Percentiles rank a stretch among this genome's conserved stretches.
phyloP scores from a whole-genome alignment of 495 filamentous ascomycete species.

The Talaromyces liani region DNA sequence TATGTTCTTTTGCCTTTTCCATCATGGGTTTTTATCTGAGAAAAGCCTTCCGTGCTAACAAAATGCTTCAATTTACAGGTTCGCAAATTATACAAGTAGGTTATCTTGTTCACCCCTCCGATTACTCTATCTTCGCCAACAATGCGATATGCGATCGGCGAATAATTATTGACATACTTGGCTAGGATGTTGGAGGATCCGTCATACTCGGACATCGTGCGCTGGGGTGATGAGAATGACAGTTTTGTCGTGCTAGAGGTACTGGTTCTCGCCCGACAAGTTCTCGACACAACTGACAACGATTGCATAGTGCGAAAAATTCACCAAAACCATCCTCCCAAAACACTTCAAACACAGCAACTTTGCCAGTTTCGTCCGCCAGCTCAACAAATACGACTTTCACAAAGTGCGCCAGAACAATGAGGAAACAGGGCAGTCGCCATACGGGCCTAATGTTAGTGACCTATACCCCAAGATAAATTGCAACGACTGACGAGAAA shows the following conservation, averaged over 20 bases:
- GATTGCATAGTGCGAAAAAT: conserved; percentile 77
- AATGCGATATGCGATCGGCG: conserved; percentile 6
- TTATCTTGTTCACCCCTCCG: conserved; percentile 14
- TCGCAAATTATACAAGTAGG: conserved; percentile 96
- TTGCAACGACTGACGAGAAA: conserved; percentile 20
- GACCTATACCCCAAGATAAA: background rate
- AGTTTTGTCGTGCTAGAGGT: conserved; percentile 98
- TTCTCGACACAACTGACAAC: background rate
- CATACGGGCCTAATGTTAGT: conserved; percentile 84
- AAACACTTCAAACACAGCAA: conserved; percentile 99
- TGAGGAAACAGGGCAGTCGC: conserved; percentile 85
- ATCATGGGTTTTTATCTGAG: background rate
- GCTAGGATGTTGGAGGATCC: conserved; percentile 94
- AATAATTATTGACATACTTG: conserved; percentile 18
- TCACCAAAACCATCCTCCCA: conserved; percentile 93
- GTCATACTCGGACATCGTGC: conserved; percentile 82
- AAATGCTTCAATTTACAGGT: conserved; percentile 53
- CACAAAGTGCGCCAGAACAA: conserved; percentile 98
- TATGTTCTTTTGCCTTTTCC: conserved; percentile 36
- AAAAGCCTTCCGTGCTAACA: conserved; percentile 4
- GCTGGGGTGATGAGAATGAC: conserved; percentile 91
- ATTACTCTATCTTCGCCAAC: conserved; percentile 9
- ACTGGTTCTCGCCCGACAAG: conserved; percentile 16
- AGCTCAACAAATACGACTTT: conserved; percentile 99
- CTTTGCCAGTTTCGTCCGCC: conserved; percentile 96